These are phyloP conservation scores for Fusarium denticulatum DNA, from an alignment of 2,329 filamentous ascomycete species.

Conservation along the genomic window DNA sequence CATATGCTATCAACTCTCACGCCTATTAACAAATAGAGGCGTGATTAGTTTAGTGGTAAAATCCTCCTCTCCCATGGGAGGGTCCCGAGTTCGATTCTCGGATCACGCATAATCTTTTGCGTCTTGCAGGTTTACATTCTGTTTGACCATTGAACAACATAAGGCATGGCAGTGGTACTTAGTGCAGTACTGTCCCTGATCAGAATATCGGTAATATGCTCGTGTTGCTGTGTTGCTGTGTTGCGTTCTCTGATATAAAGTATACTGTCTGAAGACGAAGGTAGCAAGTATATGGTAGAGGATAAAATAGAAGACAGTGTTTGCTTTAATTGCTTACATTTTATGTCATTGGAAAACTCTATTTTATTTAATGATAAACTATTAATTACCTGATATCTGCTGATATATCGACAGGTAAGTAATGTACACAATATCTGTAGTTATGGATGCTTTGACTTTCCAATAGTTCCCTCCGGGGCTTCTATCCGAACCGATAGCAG, in stretches of 20 bases:
- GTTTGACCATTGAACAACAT: neutral
- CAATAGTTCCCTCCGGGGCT: neutral
- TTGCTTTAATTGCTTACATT: neutral
- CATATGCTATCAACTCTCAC: neutral
- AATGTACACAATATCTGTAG: too few species aligned
- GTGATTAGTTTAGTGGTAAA: constrained; percentile 52
- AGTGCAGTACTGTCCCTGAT: too few species aligned
- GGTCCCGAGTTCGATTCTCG: constrained; percentile 52
- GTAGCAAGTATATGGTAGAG: too few species aligned
- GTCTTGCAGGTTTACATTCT: neutral
- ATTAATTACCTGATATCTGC: neutral
- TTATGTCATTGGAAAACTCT: neutral
- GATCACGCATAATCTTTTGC: constrained; percentile 41
- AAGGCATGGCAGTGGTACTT: neutral
- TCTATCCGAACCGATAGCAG: constrained; percentile 14
- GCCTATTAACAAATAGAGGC: constrained; percentile 30
- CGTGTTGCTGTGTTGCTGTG: neutral
- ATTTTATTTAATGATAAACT: neutral
- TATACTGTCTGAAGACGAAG: neutral
- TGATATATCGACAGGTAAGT: neutral
- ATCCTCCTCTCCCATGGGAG: constrained; percentile 53
- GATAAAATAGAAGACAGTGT: neutral
- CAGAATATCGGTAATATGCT: neutral
- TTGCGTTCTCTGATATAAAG: neutral
- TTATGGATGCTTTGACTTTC: neutral